phyloP scores from a whole-genome alignment of 768 basidiomycete genomes.

The Phaeotremella skinneri region DNA sequence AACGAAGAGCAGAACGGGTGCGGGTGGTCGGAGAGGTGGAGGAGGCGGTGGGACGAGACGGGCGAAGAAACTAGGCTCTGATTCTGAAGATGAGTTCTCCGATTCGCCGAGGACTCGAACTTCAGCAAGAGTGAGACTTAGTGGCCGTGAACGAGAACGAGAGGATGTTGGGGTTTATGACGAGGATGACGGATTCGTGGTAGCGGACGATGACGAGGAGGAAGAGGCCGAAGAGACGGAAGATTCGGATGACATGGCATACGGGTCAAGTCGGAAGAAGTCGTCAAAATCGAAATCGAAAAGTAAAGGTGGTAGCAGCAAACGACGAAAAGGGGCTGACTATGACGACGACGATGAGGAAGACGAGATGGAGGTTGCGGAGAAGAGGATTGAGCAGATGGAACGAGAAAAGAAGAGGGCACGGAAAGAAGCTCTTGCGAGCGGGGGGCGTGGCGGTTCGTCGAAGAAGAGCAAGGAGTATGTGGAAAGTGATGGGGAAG shows the following conservation, averaged over 20 bases:
- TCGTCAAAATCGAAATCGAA: conserved; percentile 9
- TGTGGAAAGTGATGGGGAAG: conserved; percentile 29
- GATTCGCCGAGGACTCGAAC: background rate
- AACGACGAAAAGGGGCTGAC: conserved; percentile 17
- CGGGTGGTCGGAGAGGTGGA: conserved; percentile 5
- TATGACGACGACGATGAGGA: conserved; percentile 28
- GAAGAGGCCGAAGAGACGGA: conserved; percentile 20
- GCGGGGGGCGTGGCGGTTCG: background rate
- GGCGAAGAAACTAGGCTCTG: conserved; percentile 9
- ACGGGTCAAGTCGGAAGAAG: conserved; percentile 17
- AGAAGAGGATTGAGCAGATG: conserved; percentile 37
- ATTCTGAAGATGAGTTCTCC: conserved; percentile 7
- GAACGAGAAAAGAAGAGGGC: conserved; percentile 41
- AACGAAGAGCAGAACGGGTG: conserved; percentile 5
- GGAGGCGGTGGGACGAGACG: conserved; percentile 2
- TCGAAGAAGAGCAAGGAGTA: conserved; percentile 35
- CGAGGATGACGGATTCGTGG: conserved; percentile 50
- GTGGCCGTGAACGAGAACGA: conserved; percentile 1
- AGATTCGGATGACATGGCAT: conserved; percentile 19
- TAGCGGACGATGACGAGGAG: conserved; percentile 41
- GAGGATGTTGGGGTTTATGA: conserved; percentile 37
- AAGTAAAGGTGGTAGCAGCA: conserved; percentile 7
- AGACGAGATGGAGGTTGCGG: conserved; percentile 46
- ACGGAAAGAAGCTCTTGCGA: conserved; percentile 21
- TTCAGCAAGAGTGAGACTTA: background rate